Evolutionary conservation across 2,329 filamentous ascomycete genomes (phyloP), one percentile per base, ranked within the genome.

Genomic region (Fusarium sp.): DNA sequence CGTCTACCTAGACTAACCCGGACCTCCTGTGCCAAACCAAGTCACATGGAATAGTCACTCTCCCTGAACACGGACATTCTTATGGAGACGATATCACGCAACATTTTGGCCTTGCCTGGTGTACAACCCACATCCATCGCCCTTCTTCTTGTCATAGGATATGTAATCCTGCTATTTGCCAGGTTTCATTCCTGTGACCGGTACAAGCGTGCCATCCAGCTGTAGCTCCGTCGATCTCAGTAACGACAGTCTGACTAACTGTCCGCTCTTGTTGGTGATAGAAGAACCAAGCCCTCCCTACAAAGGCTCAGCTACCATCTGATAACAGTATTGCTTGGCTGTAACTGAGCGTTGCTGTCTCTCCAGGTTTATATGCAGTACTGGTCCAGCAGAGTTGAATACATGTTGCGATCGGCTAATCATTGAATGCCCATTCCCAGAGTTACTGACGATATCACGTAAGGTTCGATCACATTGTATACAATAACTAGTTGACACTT

Each of bases 211-310:
- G 27, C 27, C 47, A 62, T 52, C 56, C 54, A 65, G 56, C 49
- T 43, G 60, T 73, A 69, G 65, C 52, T 63, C 50, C 58, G 71
- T 67, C 68, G 71, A 73, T 73, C 68, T 61, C 23, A 56, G 71
- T 73, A 71, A 71, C 68, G 47, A 68, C 46, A 40, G 43, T 30
- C 47, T 54, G 56, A 52, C 15, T 23, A 19, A 25, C 17, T 25
- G 11, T 19, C 20, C 37, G 13, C n/a, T 43, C 35, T 23, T 20
- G 22, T 25, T n/a, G 27, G 45, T 47, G 20, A 14, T 17, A 33
- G 30, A 37, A 47, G 13, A 35, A 46, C 23, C 19, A 27, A 35
- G 30, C 40, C 17, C 20, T 35, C 39, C 19, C 35, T 30, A 13
- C 10, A 30, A 8, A n/a, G n/a, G 35, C 27, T 30, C 17, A 51